Evolutionary conservation across 192 early-diverging fungal species (phyloP).

Genomic region (Entomortierella lignicola): DNA sequence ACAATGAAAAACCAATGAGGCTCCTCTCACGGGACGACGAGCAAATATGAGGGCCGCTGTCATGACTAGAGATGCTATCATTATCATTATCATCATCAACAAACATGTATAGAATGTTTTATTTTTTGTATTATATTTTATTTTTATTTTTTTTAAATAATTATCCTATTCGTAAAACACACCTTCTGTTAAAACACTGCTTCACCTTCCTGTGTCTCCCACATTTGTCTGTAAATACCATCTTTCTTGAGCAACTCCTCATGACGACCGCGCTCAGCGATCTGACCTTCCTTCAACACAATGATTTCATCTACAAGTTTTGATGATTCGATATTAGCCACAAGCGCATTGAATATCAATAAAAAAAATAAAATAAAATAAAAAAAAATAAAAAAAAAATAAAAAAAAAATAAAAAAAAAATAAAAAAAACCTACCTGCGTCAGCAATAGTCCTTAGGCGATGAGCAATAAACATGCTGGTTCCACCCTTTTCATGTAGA

Average conservation of each 20-base stretch:
- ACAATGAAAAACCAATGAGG: slow-evolving; percentile 20
- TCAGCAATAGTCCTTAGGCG: slow-evolving; percentile 90
- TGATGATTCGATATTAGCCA: too few relatives aligned
- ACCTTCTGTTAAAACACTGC: slow-evolving; percentile 17
- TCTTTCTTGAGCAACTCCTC: slow-evolving; percentile 72
- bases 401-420: not conserved
- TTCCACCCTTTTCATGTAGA: slow-evolving; percentile 75
- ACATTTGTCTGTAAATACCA: slow-evolving; percentile 93
- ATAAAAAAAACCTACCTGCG: slow-evolving; percentile 63
- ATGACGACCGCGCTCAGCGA: slow-evolving; percentile 90
- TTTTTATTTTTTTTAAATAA: slow-evolving; percentile 3
- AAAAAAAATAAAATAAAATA: not conserved
- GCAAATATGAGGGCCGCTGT: too few relatives aligned
- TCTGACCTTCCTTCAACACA: slow-evolving; percentile 88
- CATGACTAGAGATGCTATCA: too few relatives aligned
- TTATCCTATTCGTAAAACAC: not conserved
- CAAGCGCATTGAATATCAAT: too few relatives aligned
- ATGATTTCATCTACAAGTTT: slow-evolving; percentile 80
- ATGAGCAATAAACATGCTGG: slow-evolving; percentile 96
- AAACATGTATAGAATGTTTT: not conserved
- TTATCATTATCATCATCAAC: not conserved
- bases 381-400: not conserved
- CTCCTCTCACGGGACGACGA: slow-evolving; percentile 9
- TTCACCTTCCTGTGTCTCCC: slow-evolving; percentile 76
- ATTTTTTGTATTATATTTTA: not conserved